phyloP scores from a whole-genome alignment of 495 filamentous ascomycete species.

The Astrothelium subdiscretum region DNA sequence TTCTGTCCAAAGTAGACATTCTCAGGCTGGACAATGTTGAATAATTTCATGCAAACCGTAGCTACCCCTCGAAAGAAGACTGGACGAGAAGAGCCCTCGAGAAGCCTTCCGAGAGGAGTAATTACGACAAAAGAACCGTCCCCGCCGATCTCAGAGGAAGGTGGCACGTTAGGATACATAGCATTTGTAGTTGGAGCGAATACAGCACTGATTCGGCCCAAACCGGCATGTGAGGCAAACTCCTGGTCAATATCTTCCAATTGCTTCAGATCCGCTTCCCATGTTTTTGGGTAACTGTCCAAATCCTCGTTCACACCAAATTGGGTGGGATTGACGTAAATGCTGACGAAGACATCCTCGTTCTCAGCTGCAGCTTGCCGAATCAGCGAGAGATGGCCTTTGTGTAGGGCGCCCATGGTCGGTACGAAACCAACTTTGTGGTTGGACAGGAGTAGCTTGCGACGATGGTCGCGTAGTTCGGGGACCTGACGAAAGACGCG shows the following conservation, averaged over 20 bases:
- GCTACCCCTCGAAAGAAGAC: conserved; percentile 95
- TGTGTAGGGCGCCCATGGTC: conserved; percentile 93
- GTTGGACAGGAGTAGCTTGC: conserved; percentile 51
- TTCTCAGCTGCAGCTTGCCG: conserved; percentile 77
- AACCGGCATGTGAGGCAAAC: conserved; percentile 37
- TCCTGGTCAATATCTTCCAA: conserved; percentile 59
- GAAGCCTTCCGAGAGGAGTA: conserved; percentile 63
- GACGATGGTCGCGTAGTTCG: conserved; percentile 59
- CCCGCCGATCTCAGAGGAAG: conserved; percentile 61
- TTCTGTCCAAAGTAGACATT: conserved; percentile 96
- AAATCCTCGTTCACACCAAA: conserved; percentile 88
- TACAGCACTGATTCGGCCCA: conserved; percentile 64
- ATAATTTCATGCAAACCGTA: conserved; percentile 93
- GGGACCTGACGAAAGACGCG: conserved; percentile 65
- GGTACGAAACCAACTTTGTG: conserved; percentile 79
- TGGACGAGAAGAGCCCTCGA: conserved; percentile 79
- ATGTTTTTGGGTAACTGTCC: conserved; percentile 79
- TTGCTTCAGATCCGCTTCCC: conserved; percentile 58
- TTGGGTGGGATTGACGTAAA: conserved; percentile 95
- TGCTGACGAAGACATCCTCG: conserved; percentile 71
- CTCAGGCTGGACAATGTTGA: conserved; percentile 82
- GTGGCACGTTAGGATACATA: conserved; percentile 81
- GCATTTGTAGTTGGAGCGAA: conserved; percentile 72
- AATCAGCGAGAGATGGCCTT: conserved; percentile 79
- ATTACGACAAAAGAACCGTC: conserved; percentile 89